phyloP scores from a whole-genome alignment of 257 asterid genomes.

The Petunia axillaris region DNA sequence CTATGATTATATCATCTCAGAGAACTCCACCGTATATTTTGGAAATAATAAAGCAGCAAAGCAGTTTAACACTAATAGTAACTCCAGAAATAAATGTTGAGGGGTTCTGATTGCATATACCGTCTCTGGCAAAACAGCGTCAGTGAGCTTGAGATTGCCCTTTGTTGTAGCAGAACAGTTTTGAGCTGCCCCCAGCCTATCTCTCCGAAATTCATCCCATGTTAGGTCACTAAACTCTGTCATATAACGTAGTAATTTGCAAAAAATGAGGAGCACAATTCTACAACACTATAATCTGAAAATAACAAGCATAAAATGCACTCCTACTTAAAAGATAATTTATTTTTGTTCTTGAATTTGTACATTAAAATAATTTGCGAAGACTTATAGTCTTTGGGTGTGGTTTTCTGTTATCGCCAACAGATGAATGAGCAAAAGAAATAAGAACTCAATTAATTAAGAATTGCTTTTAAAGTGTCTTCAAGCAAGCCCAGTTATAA shows the following conservation, averaged over 20 bases:
- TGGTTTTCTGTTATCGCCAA: neutral
- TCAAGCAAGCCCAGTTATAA: neutral
- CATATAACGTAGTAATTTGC: neutral
- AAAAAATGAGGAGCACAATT: neutral
- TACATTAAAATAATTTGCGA: neutral
- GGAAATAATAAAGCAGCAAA: conserved; percentile 10
- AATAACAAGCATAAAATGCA: conserved; percentile 6
- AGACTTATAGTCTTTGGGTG: neutral
- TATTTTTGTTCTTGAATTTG: too few species aligned
- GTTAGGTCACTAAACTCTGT: conserved; percentile 90
- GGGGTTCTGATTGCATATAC: conserved; percentile 41
- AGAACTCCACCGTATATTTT: neutral
- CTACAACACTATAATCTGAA: neutral
- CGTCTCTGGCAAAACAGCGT: conserved; percentile 58
- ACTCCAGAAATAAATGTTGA: neutral
- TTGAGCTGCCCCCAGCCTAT: conserved; percentile 89
- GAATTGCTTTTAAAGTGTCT: neutral
- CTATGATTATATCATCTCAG: neutral
- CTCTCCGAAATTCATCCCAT: conserved; percentile 88
- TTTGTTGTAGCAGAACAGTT: conserved; percentile 91
- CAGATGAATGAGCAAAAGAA: neutral
- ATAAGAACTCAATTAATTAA: neutral
- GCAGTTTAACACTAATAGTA: conserved; percentile 22
- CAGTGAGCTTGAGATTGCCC: conserved; percentile 78
- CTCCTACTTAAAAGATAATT: neutral